phyloP scores from a whole-genome alignment of 148 eudicot genomes.

The Persicaria maculosa region DNA sequence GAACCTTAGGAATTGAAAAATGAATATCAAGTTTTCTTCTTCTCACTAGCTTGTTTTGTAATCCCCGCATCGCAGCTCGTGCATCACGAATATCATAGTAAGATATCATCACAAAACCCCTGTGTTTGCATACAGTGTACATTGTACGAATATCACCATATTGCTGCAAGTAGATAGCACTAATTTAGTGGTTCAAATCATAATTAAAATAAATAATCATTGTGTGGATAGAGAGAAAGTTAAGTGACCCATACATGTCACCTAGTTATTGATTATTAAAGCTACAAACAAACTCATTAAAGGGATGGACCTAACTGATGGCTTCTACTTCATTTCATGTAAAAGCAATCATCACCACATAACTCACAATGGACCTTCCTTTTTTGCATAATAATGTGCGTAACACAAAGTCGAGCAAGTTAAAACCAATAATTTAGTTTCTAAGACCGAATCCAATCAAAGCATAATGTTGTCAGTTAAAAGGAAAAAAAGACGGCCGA shows the following conservation, averaged over 20 bases:
- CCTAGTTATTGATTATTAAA: not conserved
- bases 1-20: constrained; percentile 94
- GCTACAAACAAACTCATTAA: not conserved
- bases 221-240: not conserved
- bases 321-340: not conserved
- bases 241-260: not conserved
- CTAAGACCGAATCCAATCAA: not conserved
- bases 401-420: not conserved
- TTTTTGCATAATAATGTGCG: not conserved
- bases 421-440: not conserved
- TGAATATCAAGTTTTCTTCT: constrained; percentile 92
- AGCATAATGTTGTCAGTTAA: not conserved
- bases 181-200: not conserved
- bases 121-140: constrained; percentile 84
- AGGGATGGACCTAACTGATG: not conserved
- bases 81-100: constrained; percentile 96
- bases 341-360: not conserved
- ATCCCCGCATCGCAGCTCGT: constrained; percentile 72
- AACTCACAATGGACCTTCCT: not conserved
- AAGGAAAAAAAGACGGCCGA: not conserved
- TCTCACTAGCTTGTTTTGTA: constrained; percentile 77
- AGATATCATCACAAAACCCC: constrained; percentile 99
- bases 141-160: constrained; percentile 89
- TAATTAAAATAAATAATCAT: not conserved
- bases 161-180: constrained; percentile 44